Evolutionary conservation across 352 stramenopile species (phyloP).

Genomic region (Globisporangium solare): DNA sequence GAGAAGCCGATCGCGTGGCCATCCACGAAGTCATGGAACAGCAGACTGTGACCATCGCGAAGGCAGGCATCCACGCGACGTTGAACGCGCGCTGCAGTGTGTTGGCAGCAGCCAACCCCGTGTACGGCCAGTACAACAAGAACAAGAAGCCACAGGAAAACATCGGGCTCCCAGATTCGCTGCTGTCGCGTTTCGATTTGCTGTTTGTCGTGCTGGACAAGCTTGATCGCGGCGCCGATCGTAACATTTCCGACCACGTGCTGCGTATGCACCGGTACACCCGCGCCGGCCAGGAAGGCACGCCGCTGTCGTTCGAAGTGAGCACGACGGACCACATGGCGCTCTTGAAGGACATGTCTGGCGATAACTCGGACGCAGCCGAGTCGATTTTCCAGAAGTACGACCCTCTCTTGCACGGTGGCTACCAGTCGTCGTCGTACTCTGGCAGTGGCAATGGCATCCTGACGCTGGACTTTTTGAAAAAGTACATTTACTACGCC

Average conservation of each 20-base stretch:
- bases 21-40: slow-evolving; percentile 99
- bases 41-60: slow-evolving; percentile 99
- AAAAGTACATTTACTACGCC: slow-evolving; percentile 99
- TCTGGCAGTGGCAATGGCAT: slow-evolving; percentile 67
- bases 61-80: slow-evolving; percentile 98
- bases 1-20: slow-evolving; percentile 96
- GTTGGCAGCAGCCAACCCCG: slow-evolving; percentile 97
- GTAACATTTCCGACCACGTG: slow-evolving; percentile 97
- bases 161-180: slow-evolving; percentile 98
- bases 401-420: slow-evolving; percentile 84
- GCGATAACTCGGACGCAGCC: slow-evolving; percentile 59
- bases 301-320: slow-evolving; percentile 86
- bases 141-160: slow-evolving; percentile 98
- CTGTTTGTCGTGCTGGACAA: slow-evolving; percentile 99
- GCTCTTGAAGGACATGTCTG: slow-evolving; percentile 47
- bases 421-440: slow-evolving; percentile 49
- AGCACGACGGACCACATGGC: slow-evolving; percentile 79
- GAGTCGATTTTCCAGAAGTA: slow-evolving; percentile 91
- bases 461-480: slow-evolving; percentile 95
- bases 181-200: slow-evolving; percentile 99
- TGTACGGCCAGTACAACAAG: slow-evolving; percentile 99
- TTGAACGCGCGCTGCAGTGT: slow-evolving; percentile 99
- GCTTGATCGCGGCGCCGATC: slow-evolving; percentile 92
- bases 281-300: slow-evolving; percentile 78
- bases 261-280: slow-evolving; percentile 96